phyloP scores from a whole-genome alignment of 345 rosid species.

The Bruguiera parviflora region DNA sequence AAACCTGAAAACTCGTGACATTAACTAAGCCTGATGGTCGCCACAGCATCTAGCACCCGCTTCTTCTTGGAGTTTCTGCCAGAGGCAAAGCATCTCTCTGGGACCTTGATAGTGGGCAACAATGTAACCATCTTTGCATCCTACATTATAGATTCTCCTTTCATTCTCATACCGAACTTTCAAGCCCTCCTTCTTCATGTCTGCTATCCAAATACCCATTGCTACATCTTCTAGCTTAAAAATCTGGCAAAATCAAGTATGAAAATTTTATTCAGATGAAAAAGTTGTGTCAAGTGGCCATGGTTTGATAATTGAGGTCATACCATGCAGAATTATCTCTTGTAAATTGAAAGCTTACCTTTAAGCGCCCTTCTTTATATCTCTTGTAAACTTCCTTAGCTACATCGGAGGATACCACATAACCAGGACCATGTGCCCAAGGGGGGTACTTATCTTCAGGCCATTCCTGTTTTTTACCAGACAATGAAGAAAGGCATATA shows the following conservation, averaged over 20 bases:
- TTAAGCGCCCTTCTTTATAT: conserved; percentile 49
- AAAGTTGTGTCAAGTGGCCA: neutral
- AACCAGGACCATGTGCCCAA: conserved; percentile 97
- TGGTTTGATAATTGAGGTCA: neutral
- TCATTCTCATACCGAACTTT: conserved; percentile 63
- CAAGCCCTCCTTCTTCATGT: conserved; percentile 58
- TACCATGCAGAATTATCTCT: neutral
- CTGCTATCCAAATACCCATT: conserved; percentile 92
- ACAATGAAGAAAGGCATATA: neutral
- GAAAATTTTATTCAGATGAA: neutral
- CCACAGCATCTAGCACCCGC: conserved; percentile 67
- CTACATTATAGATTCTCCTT: conserved; percentile 56
- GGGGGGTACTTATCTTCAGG: conserved; percentile 75
- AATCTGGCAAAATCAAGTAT: conserved; percentile 45
- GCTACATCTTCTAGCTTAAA: conserved; percentile 99
- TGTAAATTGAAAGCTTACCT: conserved; percentile 39
- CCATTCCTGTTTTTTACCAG: conserved; percentile 62
- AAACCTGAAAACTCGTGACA: conserved; percentile 11
- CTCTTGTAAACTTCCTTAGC: conserved; percentile 63
- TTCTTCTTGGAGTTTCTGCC: conserved; percentile 84
- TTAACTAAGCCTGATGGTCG: neutral
- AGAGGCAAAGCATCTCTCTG: conserved; percentile 81
- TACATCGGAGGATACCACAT: conserved; percentile 72
- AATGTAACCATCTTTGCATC: conserved; percentile 81
- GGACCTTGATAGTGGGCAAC: conserved; percentile 98